Base-by-base conservation (phyloP, 2,329 filamentous ascomycete species). In the Aspergillus vadensis region DNA sequence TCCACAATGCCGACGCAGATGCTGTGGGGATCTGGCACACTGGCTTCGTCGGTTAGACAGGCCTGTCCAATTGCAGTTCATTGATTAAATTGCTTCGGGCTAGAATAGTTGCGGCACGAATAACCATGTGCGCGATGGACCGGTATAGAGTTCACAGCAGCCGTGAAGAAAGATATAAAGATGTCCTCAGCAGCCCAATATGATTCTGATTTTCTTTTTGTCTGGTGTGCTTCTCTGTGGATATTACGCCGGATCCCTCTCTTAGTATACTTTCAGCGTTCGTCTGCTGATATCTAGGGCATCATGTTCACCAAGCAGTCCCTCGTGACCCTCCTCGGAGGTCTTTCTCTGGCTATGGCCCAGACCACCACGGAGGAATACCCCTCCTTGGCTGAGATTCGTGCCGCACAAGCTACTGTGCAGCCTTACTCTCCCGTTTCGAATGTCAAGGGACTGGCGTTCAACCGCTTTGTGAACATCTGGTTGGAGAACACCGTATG, bases 401-500 rank as follows among this genome's bases (percentile, higher is more conserved):
- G 61, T 10, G 68, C 70, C 15, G 70, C 71, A 10, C 69, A 67
- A 14, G 86, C 86, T 7, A 88, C 85, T 1, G 86, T 86, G 10
- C 80, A 82, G 70, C 87, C 87, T 1, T 76, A 78, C 62, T 86
- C 85, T 62, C 86, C 87, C 2, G 86, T 83, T 32, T 87, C 82
- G 72, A 72, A 86, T 68, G 86, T 92, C 55, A 82, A 86, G 71
- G 91, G 91, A 63, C 86, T 88, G 71, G 86, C 83, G 0, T 93
- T 93, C 71, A 84, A 92, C 71, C 86, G 90, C 15, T 85, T 91
- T 63, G 86, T 86, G 58, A 84, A 87, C 59, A 86, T 93, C 74
- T 93, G 88, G 87, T 82, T 92, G 51, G 91, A 93, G 79, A 93
- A 93, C 73, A 90, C 87, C 52, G 83, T 74, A 64, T 21, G 88